Evolutionary conservation across 371 early-diverging fungal species (phyloP).

Genomic region (Rhizomucor pusillus): DNA sequence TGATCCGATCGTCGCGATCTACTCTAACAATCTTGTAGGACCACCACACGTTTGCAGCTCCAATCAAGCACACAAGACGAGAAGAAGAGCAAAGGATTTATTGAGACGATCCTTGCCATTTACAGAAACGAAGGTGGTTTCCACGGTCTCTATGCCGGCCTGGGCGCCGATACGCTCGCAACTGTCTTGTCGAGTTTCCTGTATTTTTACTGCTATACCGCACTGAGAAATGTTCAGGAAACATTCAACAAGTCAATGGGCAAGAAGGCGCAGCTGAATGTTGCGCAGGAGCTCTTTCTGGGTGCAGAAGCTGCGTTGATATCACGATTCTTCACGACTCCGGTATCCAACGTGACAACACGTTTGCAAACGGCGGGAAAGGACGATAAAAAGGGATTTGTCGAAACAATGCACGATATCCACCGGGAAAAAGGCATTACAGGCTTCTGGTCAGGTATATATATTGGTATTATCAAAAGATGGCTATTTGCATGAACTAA

Average conservation of each 20-base stretch:
- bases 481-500: background rate
- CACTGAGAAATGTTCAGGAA: constrained; percentile 55
- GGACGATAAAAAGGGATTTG: constrained; percentile 14
- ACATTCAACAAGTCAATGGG: constrained; percentile 39
- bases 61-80: constrained; percentile 1
- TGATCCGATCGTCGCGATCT: background rate
- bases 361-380: constrained; percentile 53
- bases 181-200: constrained; percentile 59
- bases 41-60: constrained; percentile 45
- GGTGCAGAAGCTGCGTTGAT: constrained; percentile 63
- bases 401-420: constrained; percentile 28
- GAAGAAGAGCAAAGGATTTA: constrained; percentile 22
- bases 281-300: constrained; percentile 56
- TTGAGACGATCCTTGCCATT: constrained; percentile 42
- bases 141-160: constrained; percentile 52
- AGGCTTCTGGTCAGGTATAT: constrained; percentile 58
- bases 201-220: constrained; percentile 62
- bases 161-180: constrained; percentile 56
- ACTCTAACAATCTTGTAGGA: constrained; percentile 15
- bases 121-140: constrained; percentile 53
- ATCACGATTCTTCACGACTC: constrained; percentile 58
- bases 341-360: constrained; percentile 57
- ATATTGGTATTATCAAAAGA: background rate
- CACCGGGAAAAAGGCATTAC: constrained; percentile 48
- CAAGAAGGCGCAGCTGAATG: constrained; percentile 42